These are phyloP conservation scores for Agaricus sinodeliciosus DNA, from an alignment of 768 basidiomycete species.

Conservation along the genomic window DNA sequence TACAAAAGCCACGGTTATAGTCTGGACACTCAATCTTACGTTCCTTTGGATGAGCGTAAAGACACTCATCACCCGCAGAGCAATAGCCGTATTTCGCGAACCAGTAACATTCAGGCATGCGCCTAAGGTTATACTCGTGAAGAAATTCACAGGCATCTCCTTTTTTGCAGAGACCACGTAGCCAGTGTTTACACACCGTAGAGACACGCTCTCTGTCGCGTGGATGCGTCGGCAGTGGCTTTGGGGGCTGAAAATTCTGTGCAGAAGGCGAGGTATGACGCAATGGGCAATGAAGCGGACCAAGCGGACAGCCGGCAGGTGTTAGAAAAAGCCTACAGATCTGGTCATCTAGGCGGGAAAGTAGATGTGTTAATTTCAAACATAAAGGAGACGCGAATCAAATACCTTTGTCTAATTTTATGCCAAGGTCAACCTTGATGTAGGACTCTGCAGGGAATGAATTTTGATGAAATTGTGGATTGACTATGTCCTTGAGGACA, in stretches of 20 bases:
- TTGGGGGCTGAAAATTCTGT: constrained; percentile 86
- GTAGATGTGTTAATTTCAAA: not conserved
- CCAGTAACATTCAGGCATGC: constrained; percentile 99
- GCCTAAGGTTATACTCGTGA: constrained; percentile 95
- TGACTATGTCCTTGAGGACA: constrained; percentile 59
- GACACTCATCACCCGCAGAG: constrained; percentile 92
- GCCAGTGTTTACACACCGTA: constrained; percentile 98
- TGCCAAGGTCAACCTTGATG: constrained; percentile 73
- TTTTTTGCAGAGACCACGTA: constrained; percentile 96
- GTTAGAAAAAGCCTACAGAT: constrained; percentile 85
- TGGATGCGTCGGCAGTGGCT: constrained; percentile 75
- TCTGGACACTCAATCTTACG: constrained; percentile 90
- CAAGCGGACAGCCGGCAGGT: constrained; percentile 82
- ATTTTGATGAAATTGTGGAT: constrained; percentile 93
- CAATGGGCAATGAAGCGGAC: constrained; percentile 85
- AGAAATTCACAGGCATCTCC: constrained; percentile 97
- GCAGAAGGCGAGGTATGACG: constrained; percentile 87
- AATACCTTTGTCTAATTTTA: constrained; percentile 90
- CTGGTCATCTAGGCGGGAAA: constrained; percentile 65
- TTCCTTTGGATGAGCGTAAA: constrained; percentile 94
- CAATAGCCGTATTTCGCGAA: constrained; percentile 97
- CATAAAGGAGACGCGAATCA: not conserved
- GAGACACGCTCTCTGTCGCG: constrained; percentile 77
- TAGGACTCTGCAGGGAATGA: constrained; percentile 77
- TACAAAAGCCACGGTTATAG: constrained; percentile 94